These are phyloP conservation scores for Exutisphaerella laricina DNA, from an alignment of 2,329 filamentous ascomycete species.

Conservation along the genomic window DNA sequence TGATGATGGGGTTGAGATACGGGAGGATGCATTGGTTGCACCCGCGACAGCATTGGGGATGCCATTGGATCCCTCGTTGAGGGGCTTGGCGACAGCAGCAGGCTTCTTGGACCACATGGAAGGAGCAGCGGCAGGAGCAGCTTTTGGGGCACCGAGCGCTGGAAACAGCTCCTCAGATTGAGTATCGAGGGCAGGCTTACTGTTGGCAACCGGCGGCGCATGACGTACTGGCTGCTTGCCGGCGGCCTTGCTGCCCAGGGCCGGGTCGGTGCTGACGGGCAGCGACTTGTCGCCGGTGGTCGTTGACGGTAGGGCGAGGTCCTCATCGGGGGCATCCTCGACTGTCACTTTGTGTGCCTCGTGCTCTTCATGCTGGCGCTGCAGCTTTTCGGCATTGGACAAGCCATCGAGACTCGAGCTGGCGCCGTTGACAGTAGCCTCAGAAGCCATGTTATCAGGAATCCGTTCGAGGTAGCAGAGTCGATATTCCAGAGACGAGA, in stretches of 20 bases:
- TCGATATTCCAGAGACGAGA: slow-evolving; percentile 14
- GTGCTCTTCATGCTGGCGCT: slow-evolving; percentile 49
- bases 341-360: slow-evolving; percentile 58
- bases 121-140: slow-evolving; percentile 55
- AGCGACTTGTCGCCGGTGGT: slow-evolving; percentile 39
- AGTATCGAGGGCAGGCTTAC: slow-evolving; percentile 62
- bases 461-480: slow-evolving; percentile 12
- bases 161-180: slow-evolving; percentile 90
- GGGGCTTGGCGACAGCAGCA: slow-evolving; percentile 42
- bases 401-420: slow-evolving; percentile 27
- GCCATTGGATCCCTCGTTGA: slow-evolving; percentile 43
- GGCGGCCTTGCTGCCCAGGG: slow-evolving; percentile 57
- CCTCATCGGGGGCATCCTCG: slow-evolving; percentile 77
- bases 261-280: slow-evolving; percentile 41
- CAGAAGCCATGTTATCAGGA: slow-evolving; percentile 25
- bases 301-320: slow-evolving; percentile 56
- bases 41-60: slow-evolving; percentile 51
- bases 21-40: slow-evolving; percentile 47
- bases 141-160: slow-evolving; percentile 72
- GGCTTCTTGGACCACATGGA: slow-evolving; percentile 74
- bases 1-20: slow-evolving; percentile 59
- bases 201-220: slow-evolving; percentile 28
- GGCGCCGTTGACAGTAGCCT: slow-evolving; percentile 19
- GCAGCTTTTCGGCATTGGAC: slow-evolving; percentile 50
- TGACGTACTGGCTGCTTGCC: slow-evolving; percentile 62